phyloP scores from a whole-genome alignment of 495 filamentous ascomycete species.

The Talaromyces wortmannii region DNA sequence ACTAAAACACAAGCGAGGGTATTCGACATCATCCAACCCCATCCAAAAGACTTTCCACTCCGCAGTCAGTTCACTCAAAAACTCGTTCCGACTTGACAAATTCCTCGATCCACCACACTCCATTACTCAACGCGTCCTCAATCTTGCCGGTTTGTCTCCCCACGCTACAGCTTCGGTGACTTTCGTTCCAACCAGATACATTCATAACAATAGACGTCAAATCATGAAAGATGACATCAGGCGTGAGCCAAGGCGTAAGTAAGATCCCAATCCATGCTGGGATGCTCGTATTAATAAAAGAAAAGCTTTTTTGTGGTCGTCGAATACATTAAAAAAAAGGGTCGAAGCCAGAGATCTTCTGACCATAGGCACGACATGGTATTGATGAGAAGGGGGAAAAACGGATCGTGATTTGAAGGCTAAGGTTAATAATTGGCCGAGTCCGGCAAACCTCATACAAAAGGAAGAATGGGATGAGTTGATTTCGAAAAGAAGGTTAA shows the following conservation, averaged over 20 bases:
- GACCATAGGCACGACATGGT: not conserved
- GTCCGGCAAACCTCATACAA: slow-evolving; percentile 28
- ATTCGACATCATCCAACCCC: not conserved
- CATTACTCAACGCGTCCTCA: not conserved
- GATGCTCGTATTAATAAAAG: not conserved
- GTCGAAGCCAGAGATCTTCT: not conserved
- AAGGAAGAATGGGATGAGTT: slow-evolving; percentile 17
- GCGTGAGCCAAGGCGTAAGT: not conserved
- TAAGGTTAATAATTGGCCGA: not conserved
- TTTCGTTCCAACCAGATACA: slow-evolving; percentile 15
- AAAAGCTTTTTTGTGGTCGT: slow-evolving; percentile 27
- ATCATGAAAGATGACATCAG: slow-evolving; percentile 23
- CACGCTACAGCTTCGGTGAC: slow-evolving; percentile 12
- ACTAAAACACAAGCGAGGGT: too few species aligned
- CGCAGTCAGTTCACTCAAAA: not conserved
- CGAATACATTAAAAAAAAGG: slow-evolving; percentile 33
- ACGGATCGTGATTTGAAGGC: not conserved
- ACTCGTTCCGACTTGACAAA: too few species aligned
- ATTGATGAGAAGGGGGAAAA: slow-evolving; percentile 6
- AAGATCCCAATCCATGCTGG: slow-evolving; percentile 1
- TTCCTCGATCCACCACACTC: not conserved
- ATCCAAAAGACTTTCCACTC: not conserved
- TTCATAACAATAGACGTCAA: slow-evolving; percentile 14
- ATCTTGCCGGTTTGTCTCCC: not conserved
- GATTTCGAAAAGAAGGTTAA: slow-evolving; percentile 23